Conservation (phyloP, 1,139 yeast genomes). For the Scheffersomyces titani region DNA sequence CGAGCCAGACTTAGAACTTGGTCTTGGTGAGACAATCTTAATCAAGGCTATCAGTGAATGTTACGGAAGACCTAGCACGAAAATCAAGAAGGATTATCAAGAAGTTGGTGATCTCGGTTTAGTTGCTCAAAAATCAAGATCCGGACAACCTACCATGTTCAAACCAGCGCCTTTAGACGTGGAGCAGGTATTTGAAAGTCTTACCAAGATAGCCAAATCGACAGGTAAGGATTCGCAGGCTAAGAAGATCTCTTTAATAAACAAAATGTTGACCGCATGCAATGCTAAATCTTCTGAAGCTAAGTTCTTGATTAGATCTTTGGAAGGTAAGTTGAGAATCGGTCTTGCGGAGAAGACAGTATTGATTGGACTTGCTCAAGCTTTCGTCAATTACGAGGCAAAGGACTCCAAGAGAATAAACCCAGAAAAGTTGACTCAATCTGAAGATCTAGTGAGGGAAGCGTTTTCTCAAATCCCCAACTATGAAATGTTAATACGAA, state of each 20-base stretch:
- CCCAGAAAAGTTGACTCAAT: constrained; percentile 49
- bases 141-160: constrained; percentile 90
- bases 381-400: constrained; percentile 64
- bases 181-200: constrained; percentile 67
- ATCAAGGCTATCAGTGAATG: constrained; percentile 89
- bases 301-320: constrained; percentile 81
- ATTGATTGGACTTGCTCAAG: constrained; percentile 79
- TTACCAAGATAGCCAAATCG: constrained; percentile 74
- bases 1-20: constrained; percentile 84
- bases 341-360: constrained; percentile 95
- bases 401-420: constrained; percentile 20
- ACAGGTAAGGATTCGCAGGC: constrained; percentile 87
- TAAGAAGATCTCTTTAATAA: constrained; percentile 74
- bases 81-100: constrained; percentile 72
- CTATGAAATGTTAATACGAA: constrained; percentile 72
- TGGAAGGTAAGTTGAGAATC: constrained; percentile 90
- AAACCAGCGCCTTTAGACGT: constrained; percentile 82
- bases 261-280: constrained; percentile 83
- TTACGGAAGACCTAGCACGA: constrained; percentile 76
- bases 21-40: constrained; percentile 85
- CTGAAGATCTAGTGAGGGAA: constrained; percentile 79
- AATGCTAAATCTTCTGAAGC: constrained; percentile 74
- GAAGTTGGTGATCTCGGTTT: constrained; percentile 88
- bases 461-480: constrained; percentile 93
- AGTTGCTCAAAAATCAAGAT: constrained; percentile 82